Percentiles rank a stretch among this genome's conserved stretches.
Evolutionary conservation across 768 basidiomycete species (phyloP).

Genomic region (Pleurotus ostreatus): DNA sequence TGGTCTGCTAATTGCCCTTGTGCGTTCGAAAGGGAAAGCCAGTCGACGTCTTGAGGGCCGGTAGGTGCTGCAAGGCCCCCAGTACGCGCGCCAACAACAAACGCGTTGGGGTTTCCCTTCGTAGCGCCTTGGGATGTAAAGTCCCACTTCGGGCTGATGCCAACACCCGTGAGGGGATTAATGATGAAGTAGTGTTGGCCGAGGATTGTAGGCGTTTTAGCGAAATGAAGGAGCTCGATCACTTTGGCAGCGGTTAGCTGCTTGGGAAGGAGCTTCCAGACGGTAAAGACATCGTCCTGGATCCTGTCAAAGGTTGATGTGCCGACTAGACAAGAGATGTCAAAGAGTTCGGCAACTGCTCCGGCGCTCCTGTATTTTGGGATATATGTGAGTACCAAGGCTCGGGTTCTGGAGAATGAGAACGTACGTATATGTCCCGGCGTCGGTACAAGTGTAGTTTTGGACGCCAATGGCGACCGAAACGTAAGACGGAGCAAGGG

Average conservation of each 20-base stretch:
- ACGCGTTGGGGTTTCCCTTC: conserved; percentile 39
- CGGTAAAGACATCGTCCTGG: conserved; percentile 23
- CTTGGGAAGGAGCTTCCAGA: conserved; percentile 19
- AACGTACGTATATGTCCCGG: conserved; percentile 43
- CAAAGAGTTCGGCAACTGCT: conserved; percentile 50
- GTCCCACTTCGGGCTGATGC: conserved; percentile 52
- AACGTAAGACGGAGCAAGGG: conserved; percentile 32
- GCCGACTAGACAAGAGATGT: conserved; percentile 43
- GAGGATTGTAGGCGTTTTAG: conserved; percentile 21
- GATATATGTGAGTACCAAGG: too few species aligned
- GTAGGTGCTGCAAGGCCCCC: conserved; percentile 38
- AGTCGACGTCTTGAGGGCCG: conserved; percentile 44
- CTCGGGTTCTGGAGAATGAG: neutral
- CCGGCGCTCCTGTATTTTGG: conserved; percentile 35
- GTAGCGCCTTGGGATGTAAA: conserved; percentile 39
- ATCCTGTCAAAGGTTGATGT: conserved; percentile 23
- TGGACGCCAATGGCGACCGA: conserved; percentile 45
- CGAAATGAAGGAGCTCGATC: conserved; percentile 13
- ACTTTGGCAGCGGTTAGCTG: conserved; percentile 15
- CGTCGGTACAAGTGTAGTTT: conserved; percentile 47
- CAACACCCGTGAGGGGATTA: conserved; percentile 37
- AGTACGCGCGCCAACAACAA: conserved; percentile 40
- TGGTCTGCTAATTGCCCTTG: conserved; percentile 44
- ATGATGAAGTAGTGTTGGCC: conserved; percentile 58
- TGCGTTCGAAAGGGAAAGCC: conserved; percentile 45